These are phyloP conservation scores for Blastomyces emzantsi DNA, from an alignment of 2,329 filamentous ascomycete genomes.

Conservation along the genomic window DNA sequence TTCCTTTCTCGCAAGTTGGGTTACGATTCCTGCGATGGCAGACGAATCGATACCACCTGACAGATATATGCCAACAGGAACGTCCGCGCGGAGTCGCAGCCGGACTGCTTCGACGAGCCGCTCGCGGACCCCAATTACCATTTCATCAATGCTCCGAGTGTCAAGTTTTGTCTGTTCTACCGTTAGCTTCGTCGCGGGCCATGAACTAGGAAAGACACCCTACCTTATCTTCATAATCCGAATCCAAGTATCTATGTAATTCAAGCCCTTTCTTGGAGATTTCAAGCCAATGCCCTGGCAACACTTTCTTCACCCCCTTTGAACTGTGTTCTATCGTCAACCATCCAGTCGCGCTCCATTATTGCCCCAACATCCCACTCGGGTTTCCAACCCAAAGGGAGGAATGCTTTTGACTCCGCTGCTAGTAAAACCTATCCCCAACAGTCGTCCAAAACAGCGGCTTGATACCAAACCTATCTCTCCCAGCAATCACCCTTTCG, in stretches of 20 bases:
- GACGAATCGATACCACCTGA: slow-evolving; percentile 52
- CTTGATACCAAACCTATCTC: slow-evolving; percentile 51
- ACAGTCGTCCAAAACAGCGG: slow-evolving; percentile 45
- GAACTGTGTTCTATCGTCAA: slow-evolving; percentile 43
- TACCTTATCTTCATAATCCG: slow-evolving; percentile 46
- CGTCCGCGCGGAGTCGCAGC: slow-evolving; percentile 49
- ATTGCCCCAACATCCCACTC: slow-evolving; percentile 46
- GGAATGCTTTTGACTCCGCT: slow-evolving; percentile 47
- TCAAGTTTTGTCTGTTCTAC: slow-evolving; percentile 24
- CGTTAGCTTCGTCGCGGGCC: background rate
- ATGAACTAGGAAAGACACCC: background rate
- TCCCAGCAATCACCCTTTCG: slow-evolving; percentile 39
- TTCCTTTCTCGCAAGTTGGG: slow-evolving; percentile 42
- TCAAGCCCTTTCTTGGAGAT: slow-evolving; percentile 15
- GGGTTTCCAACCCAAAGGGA: slow-evolving; percentile 43
- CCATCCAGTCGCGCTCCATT: slow-evolving; percentile 36
- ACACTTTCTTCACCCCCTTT: slow-evolving; percentile 38
- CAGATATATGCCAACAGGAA: slow-evolving; percentile 49
- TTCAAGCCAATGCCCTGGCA: slow-evolving; percentile 3
- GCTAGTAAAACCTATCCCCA: slow-evolving; percentile 39
- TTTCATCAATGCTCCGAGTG: slow-evolving; percentile 41
- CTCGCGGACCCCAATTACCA: slow-evolving; percentile 43
- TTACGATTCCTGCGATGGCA: slow-evolving; percentile 48
- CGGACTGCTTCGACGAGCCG: slow-evolving; percentile 45
- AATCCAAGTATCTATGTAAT: slow-evolving; percentile 45